Conservation (phyloP, 192 early-diverging fungal genomes). For the Diversispora epigaea region DNA sequence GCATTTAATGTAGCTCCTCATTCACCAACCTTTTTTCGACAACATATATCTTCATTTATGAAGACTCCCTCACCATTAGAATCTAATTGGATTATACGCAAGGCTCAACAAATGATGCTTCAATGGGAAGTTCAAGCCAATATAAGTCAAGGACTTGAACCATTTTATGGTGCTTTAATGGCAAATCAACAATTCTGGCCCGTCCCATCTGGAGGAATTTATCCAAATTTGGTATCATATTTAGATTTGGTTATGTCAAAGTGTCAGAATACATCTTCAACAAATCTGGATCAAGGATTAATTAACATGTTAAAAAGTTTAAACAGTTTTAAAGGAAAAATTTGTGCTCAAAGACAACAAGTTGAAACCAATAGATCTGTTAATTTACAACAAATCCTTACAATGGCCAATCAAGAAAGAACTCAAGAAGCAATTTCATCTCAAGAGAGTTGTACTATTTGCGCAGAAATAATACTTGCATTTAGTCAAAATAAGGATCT, state of each 20-base stretch:
- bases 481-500: not conserved
- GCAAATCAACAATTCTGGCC: constrained; percentile 22
- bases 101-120: constrained; percentile 1
- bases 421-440: constrained; percentile 10
- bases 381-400: not conserved
- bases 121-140: constrained; percentile 11
- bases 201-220: not conserved
- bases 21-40: not conserved
- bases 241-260: constrained; percentile 7
- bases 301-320: constrained; percentile 2
- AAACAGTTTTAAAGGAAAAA: constrained; percentile 12
- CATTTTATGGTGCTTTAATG: not conserved
- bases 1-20: not conserved
- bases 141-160: not conserved
- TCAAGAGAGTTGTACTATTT: constrained; percentile 19
- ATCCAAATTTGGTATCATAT: constrained; percentile 10
- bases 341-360: not conserved
- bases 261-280: not conserved
- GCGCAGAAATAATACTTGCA: not conserved
- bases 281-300: not conserved
- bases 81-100: constrained; percentile 1
- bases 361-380: constrained; percentile 9
- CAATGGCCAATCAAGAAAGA: not conserved
- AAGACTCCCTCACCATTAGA: not conserved
- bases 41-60: not conserved